Evolutionary conservation across 2,329 filamentous ascomycete species (phyloP).

Genomic region (Sarocladium kiliense): DNA sequence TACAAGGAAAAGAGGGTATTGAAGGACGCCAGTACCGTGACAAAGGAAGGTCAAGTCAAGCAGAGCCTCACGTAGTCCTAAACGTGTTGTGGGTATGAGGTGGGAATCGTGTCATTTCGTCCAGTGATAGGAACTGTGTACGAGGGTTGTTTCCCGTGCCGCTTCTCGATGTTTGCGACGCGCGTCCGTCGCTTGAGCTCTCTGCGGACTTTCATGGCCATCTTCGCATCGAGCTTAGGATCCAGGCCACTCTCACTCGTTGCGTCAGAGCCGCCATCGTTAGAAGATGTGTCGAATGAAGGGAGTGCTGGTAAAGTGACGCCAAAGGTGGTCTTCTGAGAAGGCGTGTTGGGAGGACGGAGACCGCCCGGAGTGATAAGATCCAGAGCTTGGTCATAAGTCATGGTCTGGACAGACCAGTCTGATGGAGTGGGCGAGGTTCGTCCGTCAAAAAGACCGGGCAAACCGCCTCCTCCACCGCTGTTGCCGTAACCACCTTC

Average conservation of each 20-base stretch:
- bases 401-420: slow-evolving; percentile 6
- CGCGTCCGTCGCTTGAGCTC: slow-evolving; percentile 4
- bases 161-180: neutral
- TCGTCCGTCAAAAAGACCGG: slow-evolving; percentile 21
- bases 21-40: neutral
- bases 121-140: neutral
- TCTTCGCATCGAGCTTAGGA: slow-evolving; percentile 1
- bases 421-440: neutral
- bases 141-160: neutral
- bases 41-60: neutral
- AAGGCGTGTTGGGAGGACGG: slow-evolving; percentile 2
- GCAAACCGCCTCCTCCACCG: slow-evolving; percentile 19
- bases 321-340: neutral
- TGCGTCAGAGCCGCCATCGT: slow-evolving; percentile 5
- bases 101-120: neutral
- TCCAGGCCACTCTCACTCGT: slow-evolving; percentile 5
- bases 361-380: neutral
- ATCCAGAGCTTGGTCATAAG: neutral
- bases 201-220: slow-evolving; percentile 6
- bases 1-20: neutral
- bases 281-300: slow-evolving; percentile 4
- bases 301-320: neutral
- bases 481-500: slow-evolving; percentile 18
- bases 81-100: neutral
- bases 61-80: neutral